Percentiles rank a stretch among this genome's conserved stretches.
phyloP scores from a whole-genome alignment of 2,329 filamentous ascomycete species.

The Thielaviopsis musarum region DNA sequence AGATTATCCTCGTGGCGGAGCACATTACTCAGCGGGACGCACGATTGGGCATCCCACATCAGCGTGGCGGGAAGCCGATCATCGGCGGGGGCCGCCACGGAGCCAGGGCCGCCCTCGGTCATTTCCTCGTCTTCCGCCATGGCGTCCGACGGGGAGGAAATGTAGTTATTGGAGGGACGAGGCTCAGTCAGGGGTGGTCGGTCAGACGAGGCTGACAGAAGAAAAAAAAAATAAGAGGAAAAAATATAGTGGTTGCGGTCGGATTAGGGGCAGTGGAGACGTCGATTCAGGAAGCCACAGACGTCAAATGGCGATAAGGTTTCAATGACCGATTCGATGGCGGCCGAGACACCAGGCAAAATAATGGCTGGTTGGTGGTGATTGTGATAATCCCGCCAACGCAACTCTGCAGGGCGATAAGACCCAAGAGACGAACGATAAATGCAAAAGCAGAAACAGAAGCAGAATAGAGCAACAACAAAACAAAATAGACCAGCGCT shows the following conservation, averaged over 20 bases:
- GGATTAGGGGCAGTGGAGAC: neutral
- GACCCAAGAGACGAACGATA: too few relatives aligned
- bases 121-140: constrained; percentile 11
- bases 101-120: constrained; percentile 7
- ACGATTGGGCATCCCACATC: constrained; percentile 27
- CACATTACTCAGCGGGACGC: constrained; percentile 29
- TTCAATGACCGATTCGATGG: too few relatives aligned
- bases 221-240: neutral
- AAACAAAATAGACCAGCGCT: too few relatives aligned
- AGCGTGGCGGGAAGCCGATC: constrained; percentile 16
- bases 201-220: neutral
- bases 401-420: too few relatives aligned
- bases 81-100: constrained; percentile 13
- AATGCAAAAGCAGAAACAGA: neutral
- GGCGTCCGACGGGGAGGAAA: neutral
- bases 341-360: too few relatives aligned
- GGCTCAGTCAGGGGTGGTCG: too few relatives aligned
- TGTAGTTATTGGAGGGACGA: neutral
- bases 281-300: neutral
- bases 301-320: too few relatives aligned
- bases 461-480: too few relatives aligned
- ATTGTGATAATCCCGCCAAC: too few relatives aligned
- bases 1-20: constrained; percentile 30
- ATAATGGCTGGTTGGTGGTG: too few relatives aligned
- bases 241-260: neutral